These are phyloP conservation scores for Lyophyllum atratum DNA, from an alignment of 768 basidiomycete species.

Conservation along the genomic window DNA sequence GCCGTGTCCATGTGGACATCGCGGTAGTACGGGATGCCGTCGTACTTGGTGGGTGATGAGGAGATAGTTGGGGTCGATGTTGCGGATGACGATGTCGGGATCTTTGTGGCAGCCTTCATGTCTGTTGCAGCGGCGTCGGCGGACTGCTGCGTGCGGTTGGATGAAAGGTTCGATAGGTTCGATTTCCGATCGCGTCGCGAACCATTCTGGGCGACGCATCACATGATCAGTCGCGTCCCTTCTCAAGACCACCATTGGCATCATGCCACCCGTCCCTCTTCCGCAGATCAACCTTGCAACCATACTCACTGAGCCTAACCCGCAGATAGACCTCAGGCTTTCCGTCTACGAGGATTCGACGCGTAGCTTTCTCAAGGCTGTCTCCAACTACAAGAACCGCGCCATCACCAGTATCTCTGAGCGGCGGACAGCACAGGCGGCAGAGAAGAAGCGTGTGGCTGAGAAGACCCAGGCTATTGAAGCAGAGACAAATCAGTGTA, in stretches of 20 bases:
- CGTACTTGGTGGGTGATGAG: slow-evolving; percentile 24
- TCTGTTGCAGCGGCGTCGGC: not conserved
- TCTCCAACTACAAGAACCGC: slow-evolving; percentile 70
- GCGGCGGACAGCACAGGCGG: slow-evolving; percentile 58
- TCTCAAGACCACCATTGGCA: not conserved
- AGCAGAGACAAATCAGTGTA: slow-evolving; percentile 72
- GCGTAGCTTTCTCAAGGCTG: slow-evolving; percentile 70
- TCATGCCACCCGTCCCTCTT: slow-evolving; percentile 29
- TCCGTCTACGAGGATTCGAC: slow-evolving; percentile 66
- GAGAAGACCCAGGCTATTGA: slow-evolving; percentile 69
- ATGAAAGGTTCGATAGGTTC: too few species aligned
- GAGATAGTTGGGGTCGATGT: slow-evolving; percentile 31
- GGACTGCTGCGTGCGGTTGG: not conserved
- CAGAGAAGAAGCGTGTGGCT: slow-evolving; percentile 59
- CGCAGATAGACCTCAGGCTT: slow-evolving; percentile 65
- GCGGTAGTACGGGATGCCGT: slow-evolving; percentile 30
- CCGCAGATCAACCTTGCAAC: slow-evolving; percentile 65
- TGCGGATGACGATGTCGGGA: slow-evolving; percentile 16
- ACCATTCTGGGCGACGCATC: not conserved
- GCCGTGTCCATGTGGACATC: slow-evolving; percentile 85
- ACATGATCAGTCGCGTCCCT: slow-evolving; percentile 16
- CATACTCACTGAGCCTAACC: slow-evolving; percentile 53
- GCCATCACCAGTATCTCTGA: slow-evolving; percentile 72
- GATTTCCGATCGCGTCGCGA: slow-evolving; percentile 13
- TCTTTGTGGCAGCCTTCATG: slow-evolving; percentile 2